Evolutionary conservation across 345 rosid genomes (phyloP), one percentile per base, ranked within the genome.

Genomic region (Gossypium sturtianum): DNA sequence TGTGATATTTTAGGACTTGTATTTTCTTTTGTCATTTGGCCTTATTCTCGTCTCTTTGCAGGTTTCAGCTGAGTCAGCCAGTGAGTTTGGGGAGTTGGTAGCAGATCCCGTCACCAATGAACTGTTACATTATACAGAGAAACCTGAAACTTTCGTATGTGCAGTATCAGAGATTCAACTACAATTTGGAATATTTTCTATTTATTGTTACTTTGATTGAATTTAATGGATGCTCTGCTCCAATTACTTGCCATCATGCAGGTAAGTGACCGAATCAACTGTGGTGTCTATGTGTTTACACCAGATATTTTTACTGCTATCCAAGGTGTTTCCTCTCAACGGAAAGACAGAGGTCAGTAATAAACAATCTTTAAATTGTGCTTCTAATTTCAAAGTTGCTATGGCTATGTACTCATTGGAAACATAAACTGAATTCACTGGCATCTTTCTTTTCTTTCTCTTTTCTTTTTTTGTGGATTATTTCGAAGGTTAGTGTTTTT

Each of bases 61-160:
- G 98, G 98, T 91, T 73, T 94, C 92, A 84, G 93, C 93, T 41
- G 98, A 94, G 74, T 90, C 91, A 77, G 97, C 98, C 6, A 90
- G 84, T 78, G 92, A 94, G 74, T 94, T 94, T 79, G 98, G 98
- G 43, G 98, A 94, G 83, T 81, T 94, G 82, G 90, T 94, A 19
- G 93, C 98, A 71, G 98, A 94, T 84, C 93, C 97, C 45, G 81
- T 65, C 76, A 94, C 93, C 84, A 88, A 94, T 54, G 98, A 94
- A 76, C 78, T 94, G 79, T 84, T 94, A 86, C 98, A 94, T 84
- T 94, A 94, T 82, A 90, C 94, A 1, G 98, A 94, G 83, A 94
- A 92, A 83, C 98, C 98, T 9, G 97, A 94, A 82, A 94, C 98
- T 20, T 94, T 94, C 80, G 98, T 94, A 87, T 45, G 98, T 82